phyloP scores from a whole-genome alignment of 2,329 filamentous ascomycete genomes.

The Xylariaceae sp. region DNA sequence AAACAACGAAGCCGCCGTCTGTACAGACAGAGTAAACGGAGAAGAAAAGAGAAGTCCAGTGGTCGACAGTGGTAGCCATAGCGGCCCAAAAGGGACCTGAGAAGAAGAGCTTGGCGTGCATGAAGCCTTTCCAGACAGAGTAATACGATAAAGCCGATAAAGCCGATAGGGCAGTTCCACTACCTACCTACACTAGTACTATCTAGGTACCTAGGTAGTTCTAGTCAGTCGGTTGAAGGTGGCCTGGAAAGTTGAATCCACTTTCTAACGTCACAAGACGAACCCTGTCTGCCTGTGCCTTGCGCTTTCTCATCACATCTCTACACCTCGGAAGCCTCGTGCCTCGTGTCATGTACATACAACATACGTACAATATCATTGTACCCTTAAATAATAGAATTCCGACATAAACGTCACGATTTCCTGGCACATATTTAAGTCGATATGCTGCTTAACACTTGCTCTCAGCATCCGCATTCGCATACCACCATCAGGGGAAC shows the following conservation, averaged over 20 bases:
- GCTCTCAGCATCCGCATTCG: slow-evolving; percentile 13
- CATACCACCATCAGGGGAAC: slow-evolving; percentile 6
- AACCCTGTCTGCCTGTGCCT: slow-evolving; percentile 18
- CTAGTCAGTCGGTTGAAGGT: too few species aligned
- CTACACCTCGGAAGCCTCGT: neutral
- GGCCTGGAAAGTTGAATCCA: too few species aligned
- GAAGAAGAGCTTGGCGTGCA: slow-evolving; percentile 16
- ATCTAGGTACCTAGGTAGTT: slow-evolving; percentile 7
- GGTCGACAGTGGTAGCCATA: neutral
- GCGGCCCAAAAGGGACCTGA: neutral
- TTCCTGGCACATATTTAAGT: slow-evolving; percentile 22
- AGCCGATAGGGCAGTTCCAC: slow-evolving; percentile 28
- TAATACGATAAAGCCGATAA: slow-evolving; percentile 34
- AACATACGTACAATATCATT: slow-evolving; percentile 1
- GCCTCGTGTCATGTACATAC: slow-evolving; percentile 5
- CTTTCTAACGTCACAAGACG: slow-evolving; percentile 34
- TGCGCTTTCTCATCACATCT: slow-evolving; percentile 10
- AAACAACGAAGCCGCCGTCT: too few species aligned
- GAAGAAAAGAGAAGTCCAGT: neutral
- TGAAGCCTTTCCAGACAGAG: neutral
- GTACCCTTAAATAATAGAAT: neutral
- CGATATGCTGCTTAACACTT: slow-evolving; percentile 32
- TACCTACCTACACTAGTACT: neutral
- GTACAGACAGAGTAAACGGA: neutral
- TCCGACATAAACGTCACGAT: neutral